phyloP scores from a whole-genome alignment of 2,329 filamentous ascomycete species.

The Ceratocystis cacaofunesta region DNA sequence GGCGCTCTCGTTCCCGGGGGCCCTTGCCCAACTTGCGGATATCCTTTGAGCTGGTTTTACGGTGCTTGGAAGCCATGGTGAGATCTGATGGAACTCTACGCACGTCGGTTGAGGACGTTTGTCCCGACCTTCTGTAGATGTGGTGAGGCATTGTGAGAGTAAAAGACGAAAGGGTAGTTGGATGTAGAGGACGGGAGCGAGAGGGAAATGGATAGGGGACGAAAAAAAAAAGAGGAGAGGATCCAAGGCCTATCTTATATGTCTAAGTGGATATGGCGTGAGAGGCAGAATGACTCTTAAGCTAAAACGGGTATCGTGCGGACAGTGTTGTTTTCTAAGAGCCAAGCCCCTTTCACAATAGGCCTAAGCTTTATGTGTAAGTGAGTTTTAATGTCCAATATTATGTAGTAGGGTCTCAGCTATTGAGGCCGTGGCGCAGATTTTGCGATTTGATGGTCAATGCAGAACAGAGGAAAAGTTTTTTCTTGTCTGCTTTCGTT shows the following conservation, averaged over 20 bases:
- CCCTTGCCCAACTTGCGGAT: constrained; percentile 37
- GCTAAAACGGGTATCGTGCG: constrained; percentile 6
- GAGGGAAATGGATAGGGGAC: not conserved
- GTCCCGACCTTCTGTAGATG: constrained; percentile 37
- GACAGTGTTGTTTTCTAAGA: not conserved
- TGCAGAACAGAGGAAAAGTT: constrained; percentile 13
- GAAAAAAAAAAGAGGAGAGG: not conserved
- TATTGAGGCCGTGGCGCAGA: constrained; percentile 5
- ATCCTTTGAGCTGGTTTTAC: constrained; percentile 29
- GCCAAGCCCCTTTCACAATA: constrained; percentile 5
- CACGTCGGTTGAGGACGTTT: constrained; percentile 40
- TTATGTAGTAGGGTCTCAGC: constrained; percentile 4
- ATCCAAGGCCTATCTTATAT: constrained; percentile 17
- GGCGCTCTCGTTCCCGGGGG: constrained; percentile 36
- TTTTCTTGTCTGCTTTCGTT: constrained; percentile 2
- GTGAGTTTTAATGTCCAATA: constrained; percentile 4
- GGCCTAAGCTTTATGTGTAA: constrained; percentile 8
- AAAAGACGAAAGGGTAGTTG: constrained; percentile 8
- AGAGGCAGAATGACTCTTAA: constrained; percentile 5
- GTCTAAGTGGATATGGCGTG: constrained; percentile 5
- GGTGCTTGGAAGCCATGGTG: constrained; percentile 32
- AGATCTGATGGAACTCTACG: constrained; percentile 33
- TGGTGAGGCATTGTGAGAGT: constrained; percentile 38
- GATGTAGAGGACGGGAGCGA: not conserved
- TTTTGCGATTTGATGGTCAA: constrained; percentile 8